These are phyloP conservation scores for Aspergillus sp. DNA, from an alignment of 2,329 filamentous ascomycete species.

Conservation along the genomic window DNA sequence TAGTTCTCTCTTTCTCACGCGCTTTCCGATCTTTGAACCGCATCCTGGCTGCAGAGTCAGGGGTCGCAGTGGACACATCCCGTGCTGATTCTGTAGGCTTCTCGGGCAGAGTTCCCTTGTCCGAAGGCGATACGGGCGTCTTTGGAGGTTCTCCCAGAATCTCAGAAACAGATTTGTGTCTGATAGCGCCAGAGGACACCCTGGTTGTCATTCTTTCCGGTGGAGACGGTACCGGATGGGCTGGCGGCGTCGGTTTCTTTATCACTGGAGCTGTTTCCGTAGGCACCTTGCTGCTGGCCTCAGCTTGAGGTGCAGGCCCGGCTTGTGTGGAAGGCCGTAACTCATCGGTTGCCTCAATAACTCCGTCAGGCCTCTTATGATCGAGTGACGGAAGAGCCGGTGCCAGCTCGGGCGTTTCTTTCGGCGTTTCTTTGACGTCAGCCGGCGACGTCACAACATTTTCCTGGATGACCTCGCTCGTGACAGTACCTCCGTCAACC, in stretches of 20 bases:
- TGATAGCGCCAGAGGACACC: conserved; percentile 69
- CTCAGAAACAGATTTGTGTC: conserved; percentile 72
- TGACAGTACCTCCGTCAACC: conserved; percentile 16
- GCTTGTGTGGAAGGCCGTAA: conserved; percentile 18
- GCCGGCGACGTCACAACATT: conserved; percentile 19
- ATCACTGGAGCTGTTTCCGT: conserved; percentile 22
- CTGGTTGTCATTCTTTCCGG: conserved; percentile 66
- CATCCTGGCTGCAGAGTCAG: conserved; percentile 40
- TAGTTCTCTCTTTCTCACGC: conserved; percentile 61
- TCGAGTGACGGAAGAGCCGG: conserved; percentile 13
- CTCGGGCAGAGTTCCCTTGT: conserved; percentile 40
- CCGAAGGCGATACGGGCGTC: conserved; percentile 35
- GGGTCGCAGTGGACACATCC: conserved; percentile 21
- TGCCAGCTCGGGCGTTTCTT: conserved; percentile 18
- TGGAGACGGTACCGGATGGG: conserved; percentile 35
- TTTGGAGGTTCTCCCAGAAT: conserved; percentile 64
- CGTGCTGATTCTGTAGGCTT: conserved; percentile 29
- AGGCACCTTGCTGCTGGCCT: conserved; percentile 15
- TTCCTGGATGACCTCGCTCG: conserved; percentile 33
- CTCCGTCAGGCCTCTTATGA: conserved; percentile 17
- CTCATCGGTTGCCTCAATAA: conserved; percentile 16
- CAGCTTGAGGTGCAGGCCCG: conserved; percentile 15
- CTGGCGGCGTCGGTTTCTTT: conserved; percentile 30
- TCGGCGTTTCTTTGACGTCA: conserved; percentile 23
- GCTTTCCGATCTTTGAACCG: conserved; percentile 55